A percentile compares a stretch with the other conserved stretches of the same genome.
Evolutionary conservation across 2,329 filamentous ascomycete genomes (phyloP).

Genomic region (Colletotrichum sojae): DNA sequence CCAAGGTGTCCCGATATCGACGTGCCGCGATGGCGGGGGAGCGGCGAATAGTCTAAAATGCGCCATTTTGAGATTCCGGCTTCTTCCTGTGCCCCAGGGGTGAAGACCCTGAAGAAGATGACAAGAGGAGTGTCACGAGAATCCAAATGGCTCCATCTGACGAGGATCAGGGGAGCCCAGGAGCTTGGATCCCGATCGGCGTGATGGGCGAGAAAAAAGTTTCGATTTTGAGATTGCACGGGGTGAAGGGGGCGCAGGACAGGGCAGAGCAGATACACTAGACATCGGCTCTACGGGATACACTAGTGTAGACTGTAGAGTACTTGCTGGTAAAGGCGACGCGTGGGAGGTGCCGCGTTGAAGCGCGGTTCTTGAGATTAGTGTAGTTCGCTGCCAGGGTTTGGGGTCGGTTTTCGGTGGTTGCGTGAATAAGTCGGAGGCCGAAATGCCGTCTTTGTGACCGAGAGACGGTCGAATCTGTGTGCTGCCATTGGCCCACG

Average conservation of each 20-base stretch:
- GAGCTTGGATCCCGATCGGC: conserved; percentile 16
- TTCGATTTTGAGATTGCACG: conserved; percentile 20
- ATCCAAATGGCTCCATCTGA: neutral
- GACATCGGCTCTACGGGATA: neutral
- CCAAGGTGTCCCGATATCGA: neutral
- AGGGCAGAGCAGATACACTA: neutral
- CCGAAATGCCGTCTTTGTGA: conserved; percentile 39
- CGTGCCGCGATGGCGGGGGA: conserved; percentile 17
- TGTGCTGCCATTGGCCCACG: conserved; percentile 4
- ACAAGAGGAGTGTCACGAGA: conserved; percentile 33
- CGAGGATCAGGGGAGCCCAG: conserved; percentile 24
- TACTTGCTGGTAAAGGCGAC: too few relatives aligned
- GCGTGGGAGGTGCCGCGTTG: conserved; percentile 1
- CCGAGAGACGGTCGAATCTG: conserved; percentile 20
- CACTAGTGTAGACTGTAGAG: too few relatives aligned
- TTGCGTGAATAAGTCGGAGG: conserved; percentile 31
- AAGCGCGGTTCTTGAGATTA: too few relatives aligned
- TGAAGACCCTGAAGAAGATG: conserved; percentile 1
- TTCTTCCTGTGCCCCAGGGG: conserved; percentile 22
- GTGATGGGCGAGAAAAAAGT: conserved; percentile 3
- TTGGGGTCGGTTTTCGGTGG: conserved; percentile 17
- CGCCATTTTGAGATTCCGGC: conserved; percentile 34
- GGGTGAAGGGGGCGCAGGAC: conserved; percentile 6
- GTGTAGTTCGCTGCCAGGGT: neutral
- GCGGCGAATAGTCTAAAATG: conserved; percentile 12